Evolutionary conservation across 495 filamentous ascomycete genomes (phyloP), one percentile per base, ranked within the genome.

Genomic region (Xylaria acuta): DNA sequence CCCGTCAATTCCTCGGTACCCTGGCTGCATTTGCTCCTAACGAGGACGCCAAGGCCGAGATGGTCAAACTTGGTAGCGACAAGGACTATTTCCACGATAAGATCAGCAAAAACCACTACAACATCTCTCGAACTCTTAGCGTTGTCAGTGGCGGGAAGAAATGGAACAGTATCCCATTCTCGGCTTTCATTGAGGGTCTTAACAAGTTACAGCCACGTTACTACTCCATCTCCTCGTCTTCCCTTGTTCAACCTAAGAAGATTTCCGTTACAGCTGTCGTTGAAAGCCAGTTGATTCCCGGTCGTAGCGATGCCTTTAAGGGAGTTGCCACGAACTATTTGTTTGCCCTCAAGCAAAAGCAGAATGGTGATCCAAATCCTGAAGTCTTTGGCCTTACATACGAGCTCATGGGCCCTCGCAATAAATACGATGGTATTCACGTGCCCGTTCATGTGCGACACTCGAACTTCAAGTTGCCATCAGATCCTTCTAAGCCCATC

Each of bases 211-310:
- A 98, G 79, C 95, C 97, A 11, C 93, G 96, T 38, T 99, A 98
- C 86, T 99, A 99, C 86, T 98, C 97, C 32, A 99, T 99, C 81
- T 99, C 96, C 30, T 98, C 97, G 0, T 98, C 95, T 0, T 98
- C 96, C 30, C 81, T 94, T 12, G 96, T 97, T 49, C 95, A 99
- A 72, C 95, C 96, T 82, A 91, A 97, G 79, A 91, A 93, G 84
- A 93, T 98, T 73, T 92, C 96, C 72, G 92, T 99, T 75, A 99
- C 96, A 4, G 95, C 95, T 69, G 93, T 98, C 45, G 96, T 99
- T 70, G 97, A 97, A 81, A 92, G 91, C 49, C 85, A 93, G 73
- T 81, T 87, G 47, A 86, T 95, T 70, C 92, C 94, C 34, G 93
- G 93, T 70, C 90, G 91, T 58, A 86, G 88, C 14, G 92, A 98